A percentile compares a stretch with the other conserved stretches of the same genome.
These are phyloP conservation scores for Clavulina sp. DNA, from an alignment of 768 basidiomycete genomes.

Conservation along the genomic window DNA sequence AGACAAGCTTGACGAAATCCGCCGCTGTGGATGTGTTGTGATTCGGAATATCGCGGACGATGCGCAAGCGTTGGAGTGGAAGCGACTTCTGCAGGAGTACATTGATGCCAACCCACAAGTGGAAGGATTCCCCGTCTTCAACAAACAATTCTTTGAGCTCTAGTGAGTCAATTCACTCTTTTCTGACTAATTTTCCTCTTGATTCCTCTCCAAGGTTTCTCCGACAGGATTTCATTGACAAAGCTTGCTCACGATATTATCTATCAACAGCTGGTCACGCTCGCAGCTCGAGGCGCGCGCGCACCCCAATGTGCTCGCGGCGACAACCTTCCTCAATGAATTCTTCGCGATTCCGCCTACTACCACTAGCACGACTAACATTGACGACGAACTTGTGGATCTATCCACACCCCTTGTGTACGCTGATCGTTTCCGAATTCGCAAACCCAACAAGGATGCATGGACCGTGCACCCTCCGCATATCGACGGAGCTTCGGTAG, in stretches of 20 bases:
- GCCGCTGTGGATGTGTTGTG: conserved; percentile 38
- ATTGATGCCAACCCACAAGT: conserved; percentile 36
- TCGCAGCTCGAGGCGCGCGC: conserved; percentile 52
- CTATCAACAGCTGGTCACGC: conserved; percentile 29
- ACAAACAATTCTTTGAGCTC: conserved; percentile 59
- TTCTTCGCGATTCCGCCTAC: conserved; percentile 33
- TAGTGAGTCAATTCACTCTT: conserved; percentile 31
- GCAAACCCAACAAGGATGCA: conserved; percentile 37
- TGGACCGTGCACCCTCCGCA: conserved; percentile 42
- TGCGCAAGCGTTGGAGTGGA: conserved; percentile 40
- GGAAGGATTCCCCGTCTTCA: conserved; percentile 14
- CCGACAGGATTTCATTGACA: conserved; percentile 9
- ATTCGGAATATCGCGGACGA: conserved; percentile 43
- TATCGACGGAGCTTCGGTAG: conserved; percentile 18
- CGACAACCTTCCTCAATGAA: conserved; percentile 42
- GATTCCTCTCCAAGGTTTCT: too few relatives aligned
- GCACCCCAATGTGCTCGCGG: conserved; percentile 44
- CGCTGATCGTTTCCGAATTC: conserved; percentile 57
- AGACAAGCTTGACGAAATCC: conserved; percentile 33
- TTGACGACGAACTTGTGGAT: conserved; percentile 40
- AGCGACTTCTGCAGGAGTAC: conserved; percentile 35
- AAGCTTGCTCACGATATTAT: conserved; percentile 8
- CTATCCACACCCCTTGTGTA: conserved; percentile 46
- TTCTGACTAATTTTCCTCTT: too few relatives aligned
- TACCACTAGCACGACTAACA: conserved; percentile 15